Evolutionary conservation across 805 yeast species (phyloP), one percentile per base, ranked within the genome.

Genomic region (Saccharomycopsis sp.): DNA sequence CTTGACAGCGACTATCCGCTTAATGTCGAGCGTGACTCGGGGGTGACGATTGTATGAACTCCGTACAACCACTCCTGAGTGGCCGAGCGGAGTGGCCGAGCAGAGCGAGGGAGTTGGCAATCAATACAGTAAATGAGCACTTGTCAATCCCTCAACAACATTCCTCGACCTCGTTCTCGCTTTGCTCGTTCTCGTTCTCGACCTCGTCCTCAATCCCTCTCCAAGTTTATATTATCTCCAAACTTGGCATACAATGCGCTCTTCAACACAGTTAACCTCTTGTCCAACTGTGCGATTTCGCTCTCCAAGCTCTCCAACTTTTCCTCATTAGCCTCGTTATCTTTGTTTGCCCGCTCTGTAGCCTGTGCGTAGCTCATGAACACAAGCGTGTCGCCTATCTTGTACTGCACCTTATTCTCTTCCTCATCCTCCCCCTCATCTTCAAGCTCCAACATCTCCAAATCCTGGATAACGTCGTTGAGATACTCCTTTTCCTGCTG

Each of bases 141-240:
- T n/a, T n/a, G n/a, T n/a, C n/a, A n/a, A n/a, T n/a, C n/a, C n/a
- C n/a, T n/a, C n/a, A n/a, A n/a, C n/a, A n/a, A n/a, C n/a, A n/a
- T n/a, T n/a, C n/a, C n/a, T n/a, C n/a, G n/a, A n/a, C n/a, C n/a
- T n/a, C n/a, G n/a, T n/a, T n/a, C n/a, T n/a, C n/a, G n/a, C n/a
- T n/a, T n/a, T n/a, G n/a, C n/a, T n/a, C n/a, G n/a, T n/a, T n/a
- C n/a, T n/a, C n/a, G n/a, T n/a, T n/a, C n/a, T n/a, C n/a, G n/a
- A n/a, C n/a, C n/a, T n/a, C n/a, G n/a, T n/a, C n/a, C n/a, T 25
- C 40, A 48, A 12, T 46, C 49, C 49, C 77, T 67, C 57, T 89
- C 98, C 36, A 89, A 64, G 57, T 88, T 88, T 56, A 89, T 92
- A 44, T 85, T 77, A 52, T 73, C 74, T 19, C 97, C 98, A 56